Evolutionary conservation across 2,329 filamentous ascomycete species (phyloP), one percentile per base, ranked within the genome.

Genomic region (Talaromyces sp.): DNA sequence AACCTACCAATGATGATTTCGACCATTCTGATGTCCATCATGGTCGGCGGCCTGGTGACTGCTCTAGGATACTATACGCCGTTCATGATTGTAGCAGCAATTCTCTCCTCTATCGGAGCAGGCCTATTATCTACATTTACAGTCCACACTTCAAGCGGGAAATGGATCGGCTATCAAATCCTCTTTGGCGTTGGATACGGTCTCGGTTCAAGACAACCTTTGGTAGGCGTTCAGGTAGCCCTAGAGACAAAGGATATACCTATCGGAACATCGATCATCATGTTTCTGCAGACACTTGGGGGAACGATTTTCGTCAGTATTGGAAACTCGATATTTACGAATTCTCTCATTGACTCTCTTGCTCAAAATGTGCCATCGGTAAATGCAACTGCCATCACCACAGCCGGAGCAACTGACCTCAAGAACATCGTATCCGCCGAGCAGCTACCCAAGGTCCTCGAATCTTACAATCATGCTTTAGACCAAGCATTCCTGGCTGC

Each of bases 1-100:
- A 83, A 79, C 61, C 69, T 83, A 11, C 76, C 80, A n/a, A 68
- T 81, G 19, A 75, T 83, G 7, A 65, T 82, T 2, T 71, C 70
- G 1, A 63, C 70, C 19, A 69, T 69, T n/a, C 64, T 79, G 22
- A 70, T 69, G 49, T 70, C 72, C 0, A 63, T 76, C 40, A 34
- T 69, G 19, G 68, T 69, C 7, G 77, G 77, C 11, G 68, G 64
- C 5, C 34, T 71, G 17, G 67, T 79, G 25, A 70, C 69, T 2
- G 67, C 68, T 17, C 68, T 67, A 34, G 74, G 71, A 11, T 66
- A 72, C 36, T 70, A 69, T 27, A 66, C 69, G 2, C 74, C 74
- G 3, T 62, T 75, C 29, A 68, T 75, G 66, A 53, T 72, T 11
- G 7, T 71, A 7, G 72, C 72, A 2, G 67, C 72, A 2, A 68